Evolutionary conservation across 2,329 filamentous ascomycete genomes (phyloP).

Genomic region (Pseudogymnoascus sp.): DNA sequence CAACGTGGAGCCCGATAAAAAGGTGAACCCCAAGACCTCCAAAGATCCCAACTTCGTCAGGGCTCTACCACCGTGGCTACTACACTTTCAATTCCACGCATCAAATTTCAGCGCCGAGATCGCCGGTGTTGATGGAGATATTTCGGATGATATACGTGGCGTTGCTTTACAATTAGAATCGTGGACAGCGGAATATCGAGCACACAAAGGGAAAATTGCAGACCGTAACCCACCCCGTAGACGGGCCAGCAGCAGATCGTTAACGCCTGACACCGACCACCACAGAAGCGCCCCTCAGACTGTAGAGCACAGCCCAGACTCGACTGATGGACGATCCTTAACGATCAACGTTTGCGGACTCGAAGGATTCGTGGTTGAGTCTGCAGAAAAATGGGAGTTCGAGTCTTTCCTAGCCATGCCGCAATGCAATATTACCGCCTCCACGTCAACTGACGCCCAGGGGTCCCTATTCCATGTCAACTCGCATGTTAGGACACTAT

Average conservation of each 20-base stretch:
- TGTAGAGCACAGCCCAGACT: conserved; percentile 39
- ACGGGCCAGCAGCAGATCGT: conserved; percentile 63
- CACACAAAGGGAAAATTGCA: conserved; percentile 62
- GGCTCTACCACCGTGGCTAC: conserved; percentile 72
- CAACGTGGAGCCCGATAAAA: conserved; percentile 57
- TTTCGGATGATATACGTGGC: conserved; percentile 74
- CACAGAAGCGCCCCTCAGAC: conserved; percentile 41
- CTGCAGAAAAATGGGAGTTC: conserved; percentile 70
- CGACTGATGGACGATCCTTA: conserved; percentile 71
- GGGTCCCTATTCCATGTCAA: conserved; percentile 84
- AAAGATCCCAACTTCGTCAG: conserved; percentile 63
- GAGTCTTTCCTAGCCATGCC: conserved; percentile 84
- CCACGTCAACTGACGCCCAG: conserved; percentile 75
- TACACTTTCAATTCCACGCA: conserved; percentile 76
- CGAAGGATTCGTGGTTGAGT: conserved; percentile 86
- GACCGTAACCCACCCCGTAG: conserved; percentile 52
- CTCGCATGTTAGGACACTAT: conserved; percentile 67
- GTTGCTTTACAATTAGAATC: conserved; percentile 79
- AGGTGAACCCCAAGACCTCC: conserved; percentile 38
- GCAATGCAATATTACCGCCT: conserved; percentile 76
- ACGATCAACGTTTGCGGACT: conserved; percentile 74
- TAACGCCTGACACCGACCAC: conserved; percentile 58
- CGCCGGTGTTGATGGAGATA: conserved; percentile 75
- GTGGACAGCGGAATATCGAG: conserved; percentile 82
- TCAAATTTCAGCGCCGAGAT: conserved; percentile 86